Evolutionary conservation across 495 filamentous ascomycete species (phyloP), one percentile per base, ranked within the genome.

Genomic region (Podospora appendiculata): DNA sequence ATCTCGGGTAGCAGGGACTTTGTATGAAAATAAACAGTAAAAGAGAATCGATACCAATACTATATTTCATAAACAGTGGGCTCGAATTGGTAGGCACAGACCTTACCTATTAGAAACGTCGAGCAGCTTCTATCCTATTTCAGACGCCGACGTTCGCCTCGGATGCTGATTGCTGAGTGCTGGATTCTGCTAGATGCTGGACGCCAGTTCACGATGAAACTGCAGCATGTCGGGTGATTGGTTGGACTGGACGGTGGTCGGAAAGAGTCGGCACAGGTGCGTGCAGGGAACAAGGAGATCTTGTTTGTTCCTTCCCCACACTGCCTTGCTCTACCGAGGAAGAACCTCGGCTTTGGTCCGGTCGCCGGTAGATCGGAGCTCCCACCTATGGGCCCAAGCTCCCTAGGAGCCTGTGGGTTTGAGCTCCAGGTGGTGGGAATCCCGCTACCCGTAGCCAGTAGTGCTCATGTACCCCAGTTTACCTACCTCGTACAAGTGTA

Each of bases 301-400:
- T 34, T 25, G 11, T 8, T 14, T 9, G 16, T 9, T 8, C n/a
- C n/a, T 43, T 36, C 53, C 56, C 47, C 53, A 55, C 53, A 19
- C 47, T 1, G 13, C 10, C 36, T 25, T 25, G 36, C 47, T 51
- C 55, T 54, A 53, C 40, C 50, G 45, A 41, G 36, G 32, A 54
- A 50, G 57, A 59, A 25, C 65, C 65, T 68, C 65, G 66, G 66
- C 66, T 67, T 51, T 63, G 50, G 48, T 41, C 54, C 66, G 65
- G 65, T 25, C 25, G 25, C 25, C 25, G 25, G 25, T 51, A 65
- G 58, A 68, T 60, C 65, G 65, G 65, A 65, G 57, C 48, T 57
- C 43, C 40, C 35, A 17, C 45, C 17, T 40, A 33, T 54, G 25
- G 53, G 62, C 43, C 56, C 45, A 47, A 57, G 56, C 56, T 64